Conservation (phyloP, 495 filamentous ascomycete genomes). For the Lasiosphaeria miniovina region DNA sequence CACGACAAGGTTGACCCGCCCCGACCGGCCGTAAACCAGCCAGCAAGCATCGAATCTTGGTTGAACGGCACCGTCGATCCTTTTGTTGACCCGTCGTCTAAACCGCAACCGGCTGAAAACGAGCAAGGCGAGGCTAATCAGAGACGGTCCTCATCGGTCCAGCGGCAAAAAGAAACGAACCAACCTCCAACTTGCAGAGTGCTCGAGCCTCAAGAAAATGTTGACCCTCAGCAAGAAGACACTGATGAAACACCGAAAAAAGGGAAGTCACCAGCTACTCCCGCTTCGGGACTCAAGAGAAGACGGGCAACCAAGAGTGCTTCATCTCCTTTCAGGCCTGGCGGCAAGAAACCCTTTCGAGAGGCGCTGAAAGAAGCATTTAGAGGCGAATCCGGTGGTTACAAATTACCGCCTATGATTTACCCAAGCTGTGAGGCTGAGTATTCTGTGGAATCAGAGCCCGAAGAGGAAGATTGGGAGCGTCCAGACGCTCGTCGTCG, state of each 20-base stretch:
- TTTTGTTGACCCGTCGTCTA: constrained; percentile 55
- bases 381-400: constrained; percentile 49
- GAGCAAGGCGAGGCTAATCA: constrained; percentile 5
- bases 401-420: constrained; percentile 38
- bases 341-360: constrained; percentile 41
- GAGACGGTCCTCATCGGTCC: constrained; percentile 3
- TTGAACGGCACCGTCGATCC: constrained; percentile 70
- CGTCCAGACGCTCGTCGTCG: constrained; percentile 20
- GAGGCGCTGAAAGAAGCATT: constrained; percentile 54
- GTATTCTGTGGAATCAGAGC: constrained; percentile 24
- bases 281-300: constrained; percentile 42
- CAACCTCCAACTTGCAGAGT: background rate
- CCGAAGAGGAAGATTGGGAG: constrained; percentile 26
- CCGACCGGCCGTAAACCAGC: constrained; percentile 42
- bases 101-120: constrained; percentile 19
- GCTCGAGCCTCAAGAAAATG: constrained; percentile 2
- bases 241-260: constrained; percentile 30
- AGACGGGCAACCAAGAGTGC: constrained; percentile 46
- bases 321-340: constrained; percentile 38
- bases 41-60: constrained; percentile 72
- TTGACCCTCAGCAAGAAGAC: constrained; percentile 20
- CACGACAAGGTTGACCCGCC: constrained; percentile 51
- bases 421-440: constrained; percentile 46
- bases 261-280: constrained; percentile 25
- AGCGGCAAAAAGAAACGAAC: constrained; percentile 1